Conservation (phyloP, 805 yeast genomes). For the Saccharomycopsis sp. region DNA sequence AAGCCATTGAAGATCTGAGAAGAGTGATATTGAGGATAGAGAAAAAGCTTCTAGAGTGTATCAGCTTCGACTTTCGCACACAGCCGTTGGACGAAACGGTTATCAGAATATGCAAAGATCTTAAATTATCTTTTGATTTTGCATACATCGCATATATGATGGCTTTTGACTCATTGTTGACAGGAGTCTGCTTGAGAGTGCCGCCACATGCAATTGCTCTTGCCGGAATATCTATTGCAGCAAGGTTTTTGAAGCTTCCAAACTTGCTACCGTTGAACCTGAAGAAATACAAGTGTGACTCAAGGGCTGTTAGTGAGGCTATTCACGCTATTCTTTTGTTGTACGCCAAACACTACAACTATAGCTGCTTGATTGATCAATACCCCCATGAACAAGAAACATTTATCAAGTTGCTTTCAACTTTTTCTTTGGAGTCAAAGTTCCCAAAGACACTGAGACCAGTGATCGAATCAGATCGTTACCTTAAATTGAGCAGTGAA, state of each 20-base stretch:
- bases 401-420: slow-evolving; percentile 32
- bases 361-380: slow-evolving; percentile 37
- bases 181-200: slow-evolving; percentile 56
- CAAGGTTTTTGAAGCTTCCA: slow-evolving; percentile 32
- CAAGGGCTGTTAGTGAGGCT: slow-evolving; percentile 35
- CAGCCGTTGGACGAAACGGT: slow-evolving; percentile 59
- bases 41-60: slow-evolving; percentile 63
- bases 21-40: slow-evolving; percentile 53
- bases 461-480: slow-evolving; percentile 41
- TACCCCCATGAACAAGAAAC: slow-evolving; percentile 30
- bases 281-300: slow-evolving; percentile 27
- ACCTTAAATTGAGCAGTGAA: slow-evolving; percentile 33
- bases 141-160: slow-evolving; percentile 64
- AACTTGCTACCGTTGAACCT: slow-evolving; percentile 26
- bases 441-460: too few species aligned
- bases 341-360: slow-evolving; percentile 48
- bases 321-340: slow-evolving; percentile 50
- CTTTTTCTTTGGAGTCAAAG: too few species aligned
- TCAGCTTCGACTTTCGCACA: slow-evolving; percentile 71
- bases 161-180: slow-evolving; percentile 60
- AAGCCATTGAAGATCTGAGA: slow-evolving; percentile 41
- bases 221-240: slow-evolving; percentile 54
- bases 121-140: slow-evolving; percentile 36
- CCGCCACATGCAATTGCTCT: slow-evolving; percentile 74
- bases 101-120: slow-evolving; percentile 48